Conservation (phyloP, 306 rosid species). For the Lotus japonicus region DNA sequence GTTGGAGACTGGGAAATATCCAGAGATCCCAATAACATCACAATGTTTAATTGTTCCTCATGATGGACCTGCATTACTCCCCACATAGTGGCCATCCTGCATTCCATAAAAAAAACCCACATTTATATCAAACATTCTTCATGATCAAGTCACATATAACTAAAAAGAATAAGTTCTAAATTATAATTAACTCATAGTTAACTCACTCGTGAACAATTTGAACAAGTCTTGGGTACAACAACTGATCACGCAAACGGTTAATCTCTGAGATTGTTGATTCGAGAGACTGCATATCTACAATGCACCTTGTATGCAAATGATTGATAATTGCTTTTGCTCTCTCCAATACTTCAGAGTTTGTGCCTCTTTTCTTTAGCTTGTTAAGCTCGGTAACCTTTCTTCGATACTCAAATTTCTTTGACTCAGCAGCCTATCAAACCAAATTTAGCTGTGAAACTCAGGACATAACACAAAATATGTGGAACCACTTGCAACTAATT, state of each 20-base stretch:
- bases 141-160: not conserved
- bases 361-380: constrained; percentile 62
- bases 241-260: constrained; percentile 70
- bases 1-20: constrained; percentile 65
- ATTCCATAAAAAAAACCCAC: not conserved
- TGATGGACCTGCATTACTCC: constrained; percentile 30
- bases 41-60: constrained; percentile 35
- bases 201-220: constrained; percentile 82
- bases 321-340: constrained; percentile 79
- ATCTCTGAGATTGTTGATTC: constrained; percentile 91
- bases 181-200: not conserved
- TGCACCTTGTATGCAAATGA: constrained; percentile 85
- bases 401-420: constrained; percentile 85
- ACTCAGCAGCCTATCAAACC: constrained; percentile 80
- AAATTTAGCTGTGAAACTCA: constrained; percentile 17
- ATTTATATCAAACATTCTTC: not conserved
- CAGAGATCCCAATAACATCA: constrained; percentile 28
- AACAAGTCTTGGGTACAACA: constrained; percentile 69
- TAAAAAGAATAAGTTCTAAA: not conserved
- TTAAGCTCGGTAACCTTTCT: constrained; percentile 57
- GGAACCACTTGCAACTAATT: not conserved
- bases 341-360: constrained; percentile 67
- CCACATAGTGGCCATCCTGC: constrained; percentile 7
- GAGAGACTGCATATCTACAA: constrained; percentile 93
- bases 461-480: not conserved